Evolutionary conservation across 2,329 filamentous ascomycete species (phyloP).

Genomic region (Penicillium sp.): DNA sequence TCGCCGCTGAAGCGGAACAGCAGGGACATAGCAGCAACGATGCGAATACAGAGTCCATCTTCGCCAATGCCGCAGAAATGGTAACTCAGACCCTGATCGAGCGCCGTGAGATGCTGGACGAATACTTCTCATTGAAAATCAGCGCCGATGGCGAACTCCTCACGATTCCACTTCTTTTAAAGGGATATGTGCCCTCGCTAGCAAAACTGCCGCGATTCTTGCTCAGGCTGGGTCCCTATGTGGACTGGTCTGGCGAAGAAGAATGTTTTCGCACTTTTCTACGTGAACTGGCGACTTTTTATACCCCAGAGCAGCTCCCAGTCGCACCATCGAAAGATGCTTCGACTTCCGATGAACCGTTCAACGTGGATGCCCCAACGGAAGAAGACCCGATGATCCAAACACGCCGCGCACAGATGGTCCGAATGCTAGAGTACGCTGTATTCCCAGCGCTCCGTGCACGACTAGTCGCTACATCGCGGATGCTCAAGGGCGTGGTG

Average conservation of each 20-base stretch:
- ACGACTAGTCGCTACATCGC: slow-evolving; percentile 76
- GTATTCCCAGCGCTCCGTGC: slow-evolving; percentile 88
- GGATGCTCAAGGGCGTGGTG: slow-evolving; percentile 71
- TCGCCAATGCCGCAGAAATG: slow-evolving; percentile 62
- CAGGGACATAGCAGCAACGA: slow-evolving; percentile 31
- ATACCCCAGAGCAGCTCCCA: slow-evolving; percentile 82
- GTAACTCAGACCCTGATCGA: slow-evolving; percentile 69
- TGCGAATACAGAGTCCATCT: slow-evolving; percentile 51
- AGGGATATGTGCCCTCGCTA: slow-evolving; percentile 81
- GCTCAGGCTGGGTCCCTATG: slow-evolving; percentile 79
- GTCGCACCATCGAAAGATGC: slow-evolving; percentile 25
- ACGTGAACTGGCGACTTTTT: slow-evolving; percentile 83
- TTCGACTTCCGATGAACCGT: neutral
- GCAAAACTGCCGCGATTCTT: slow-evolving; percentile 87
- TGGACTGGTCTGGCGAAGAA: slow-evolving; percentile 83
- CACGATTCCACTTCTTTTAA: slow-evolving; percentile 79
- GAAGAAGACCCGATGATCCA: slow-evolving; percentile 41
- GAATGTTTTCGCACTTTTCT: slow-evolving; percentile 81
- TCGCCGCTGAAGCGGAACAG: slow-evolving; percentile 72
- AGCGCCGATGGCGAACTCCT: slow-evolving; percentile 72
- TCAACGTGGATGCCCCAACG: slow-evolving; percentile 6
- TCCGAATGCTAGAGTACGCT: slow-evolving; percentile 74
- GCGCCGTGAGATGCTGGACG: slow-evolving; percentile 78
- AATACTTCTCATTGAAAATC: slow-evolving; percentile 89
- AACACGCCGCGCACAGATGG: slow-evolving; percentile 65